Evolutionary conservation across 2,329 filamentous ascomycete species (phyloP).

Genomic region (Mycogone perniciosa): DNA sequence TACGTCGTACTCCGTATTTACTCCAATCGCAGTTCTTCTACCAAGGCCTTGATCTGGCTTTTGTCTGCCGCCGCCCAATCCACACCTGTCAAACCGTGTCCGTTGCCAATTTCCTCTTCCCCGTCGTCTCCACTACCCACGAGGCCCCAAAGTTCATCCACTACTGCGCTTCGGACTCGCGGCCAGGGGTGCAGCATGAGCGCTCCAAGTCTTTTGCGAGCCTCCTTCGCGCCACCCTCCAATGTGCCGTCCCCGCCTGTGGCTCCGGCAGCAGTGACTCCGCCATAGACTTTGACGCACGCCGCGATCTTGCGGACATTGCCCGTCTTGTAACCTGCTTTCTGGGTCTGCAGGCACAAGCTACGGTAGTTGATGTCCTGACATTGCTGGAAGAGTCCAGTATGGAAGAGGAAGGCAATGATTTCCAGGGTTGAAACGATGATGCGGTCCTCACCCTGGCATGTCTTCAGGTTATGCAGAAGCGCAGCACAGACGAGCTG

Average conservation of each 20-base stretch:
- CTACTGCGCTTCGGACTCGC: constrained; percentile 54
- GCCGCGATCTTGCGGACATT: constrained; percentile 78
- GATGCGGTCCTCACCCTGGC: constrained; percentile 60
- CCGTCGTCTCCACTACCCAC: constrained; percentile 22
- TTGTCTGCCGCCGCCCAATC: constrained; percentile 54
- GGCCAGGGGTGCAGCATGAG: constrained; percentile 81
- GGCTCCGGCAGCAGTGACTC: constrained; percentile 44
- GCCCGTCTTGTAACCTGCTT: constrained; percentile 73
- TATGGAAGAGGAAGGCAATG: constrained; percentile 69
- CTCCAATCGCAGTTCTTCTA: constrained; percentile 37
- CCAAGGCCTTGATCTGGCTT: constrained; percentile 35
- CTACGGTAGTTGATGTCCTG: constrained; percentile 40
- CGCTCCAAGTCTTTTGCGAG: constrained; percentile 61
- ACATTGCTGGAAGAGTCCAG: constrained; percentile 40
- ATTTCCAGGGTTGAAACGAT: constrained; percentile 72
- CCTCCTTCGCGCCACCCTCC: constrained; percentile 39
- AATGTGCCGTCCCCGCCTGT: constrained; percentile 26
- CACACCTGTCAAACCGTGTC: constrained; percentile 40
- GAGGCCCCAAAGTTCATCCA: constrained; percentile 54
- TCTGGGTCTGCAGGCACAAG: constrained; percentile 67
- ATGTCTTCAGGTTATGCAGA: constrained; percentile 45
- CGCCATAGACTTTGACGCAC: constrained; percentile 72
- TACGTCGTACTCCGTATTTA: constrained; percentile 4
- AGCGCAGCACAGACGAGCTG: constrained; percentile 45
- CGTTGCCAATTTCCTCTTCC: constrained; percentile 22